Conservation (phyloP, 352 stramenopile species). For the Phytophthora boehmeriae region DNA sequence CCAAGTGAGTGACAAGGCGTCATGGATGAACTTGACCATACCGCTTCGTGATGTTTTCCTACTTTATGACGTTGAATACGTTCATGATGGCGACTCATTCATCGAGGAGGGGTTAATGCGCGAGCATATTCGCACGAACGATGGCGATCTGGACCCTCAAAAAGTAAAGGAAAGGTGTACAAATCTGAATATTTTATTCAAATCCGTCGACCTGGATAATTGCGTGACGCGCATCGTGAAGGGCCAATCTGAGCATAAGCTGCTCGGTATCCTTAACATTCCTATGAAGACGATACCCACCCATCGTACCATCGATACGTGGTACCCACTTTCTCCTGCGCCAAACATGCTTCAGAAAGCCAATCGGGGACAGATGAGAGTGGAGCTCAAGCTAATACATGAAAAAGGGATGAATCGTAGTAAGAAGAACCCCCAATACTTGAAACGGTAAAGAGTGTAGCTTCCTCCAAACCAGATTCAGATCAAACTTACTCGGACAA, state of each 20-base stretch:
- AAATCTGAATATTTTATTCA: slow-evolving; percentile 73
- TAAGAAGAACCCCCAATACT: slow-evolving; percentile 38
- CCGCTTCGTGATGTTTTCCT: slow-evolving; percentile 65
- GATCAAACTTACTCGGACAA: slow-evolving; percentile 3
- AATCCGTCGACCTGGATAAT: slow-evolving; percentile 63
- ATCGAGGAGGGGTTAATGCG: slow-evolving; percentile 66
- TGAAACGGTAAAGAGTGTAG: slow-evolving; percentile 37
- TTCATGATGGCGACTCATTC: slow-evolving; percentile 60
- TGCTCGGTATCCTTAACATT: slow-evolving; percentile 67
- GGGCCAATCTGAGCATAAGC: slow-evolving; percentile 46
- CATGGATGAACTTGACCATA: slow-evolving; percentile 55
- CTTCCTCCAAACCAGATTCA: slow-evolving; percentile 3
- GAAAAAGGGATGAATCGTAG: slow-evolving; percentile 42
- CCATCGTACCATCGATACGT: slow-evolving; percentile 62
- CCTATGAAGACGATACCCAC: slow-evolving; percentile 66
- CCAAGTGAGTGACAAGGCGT: slow-evolving; percentile 54
- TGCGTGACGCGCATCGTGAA: slow-evolving; percentile 66
- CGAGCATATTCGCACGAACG: slow-evolving; percentile 55
- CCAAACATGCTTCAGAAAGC: slow-evolving; percentile 74
- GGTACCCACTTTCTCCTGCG: slow-evolving; percentile 66
- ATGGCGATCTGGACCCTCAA: slow-evolving; percentile 59
- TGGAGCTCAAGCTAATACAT: slow-evolving; percentile 51
- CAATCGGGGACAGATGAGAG: slow-evolving; percentile 60
- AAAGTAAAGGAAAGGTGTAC: slow-evolving; percentile 66
- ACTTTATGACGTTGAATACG: slow-evolving; percentile 76